Percentiles rank a stretch among this genome's conserved stretches.
Evolutionary conservation across 78 protist genomes (phyloP).

Genomic region (Emiliania huxleyi): DNA sequence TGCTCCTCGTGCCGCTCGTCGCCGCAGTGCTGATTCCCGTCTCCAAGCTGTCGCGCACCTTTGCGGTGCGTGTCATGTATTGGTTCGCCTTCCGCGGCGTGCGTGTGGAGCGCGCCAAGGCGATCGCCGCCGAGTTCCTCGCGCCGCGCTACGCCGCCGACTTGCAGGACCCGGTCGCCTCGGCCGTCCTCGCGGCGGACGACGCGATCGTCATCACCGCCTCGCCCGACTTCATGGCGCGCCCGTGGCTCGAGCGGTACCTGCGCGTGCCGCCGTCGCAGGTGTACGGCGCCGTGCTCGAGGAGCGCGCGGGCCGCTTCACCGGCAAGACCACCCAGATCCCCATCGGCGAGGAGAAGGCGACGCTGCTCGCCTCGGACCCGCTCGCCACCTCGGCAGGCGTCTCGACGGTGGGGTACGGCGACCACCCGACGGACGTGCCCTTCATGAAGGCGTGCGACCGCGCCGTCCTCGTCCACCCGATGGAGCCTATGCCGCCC

Average conservation of each 20-base stretch:
- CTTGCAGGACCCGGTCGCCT: neutral
- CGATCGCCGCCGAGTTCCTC: neutral
- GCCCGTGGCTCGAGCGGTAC: neutral
- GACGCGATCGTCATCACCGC: neutral
- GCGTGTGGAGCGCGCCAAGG: neutral
- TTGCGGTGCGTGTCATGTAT: neutral
- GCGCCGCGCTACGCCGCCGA: neutral
- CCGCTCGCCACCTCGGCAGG: neutral
- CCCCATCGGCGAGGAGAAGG: neutral
- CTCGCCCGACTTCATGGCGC: neutral
- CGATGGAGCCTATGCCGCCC: too few relatives aligned
- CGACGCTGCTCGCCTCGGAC: neutral
- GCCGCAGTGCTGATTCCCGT: neutral
- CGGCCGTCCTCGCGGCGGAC: neutral
- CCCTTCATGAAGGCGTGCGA: too few relatives aligned
- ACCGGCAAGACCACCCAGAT: neutral
- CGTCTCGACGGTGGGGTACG: neutral
- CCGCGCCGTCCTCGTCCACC: too few relatives aligned
- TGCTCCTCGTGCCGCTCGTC: neutral
- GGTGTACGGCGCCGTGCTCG: neutral
- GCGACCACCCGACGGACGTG: constrained; percentile 1
- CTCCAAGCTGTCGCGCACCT: neutral
- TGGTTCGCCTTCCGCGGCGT: constrained; percentile 1
- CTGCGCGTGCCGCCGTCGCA: neutral
- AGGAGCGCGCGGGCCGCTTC: neutral